Evolutionary conservation across 2,329 filamentous ascomycete genomes (phyloP).

Genomic region (Xylaria sp.): DNA sequence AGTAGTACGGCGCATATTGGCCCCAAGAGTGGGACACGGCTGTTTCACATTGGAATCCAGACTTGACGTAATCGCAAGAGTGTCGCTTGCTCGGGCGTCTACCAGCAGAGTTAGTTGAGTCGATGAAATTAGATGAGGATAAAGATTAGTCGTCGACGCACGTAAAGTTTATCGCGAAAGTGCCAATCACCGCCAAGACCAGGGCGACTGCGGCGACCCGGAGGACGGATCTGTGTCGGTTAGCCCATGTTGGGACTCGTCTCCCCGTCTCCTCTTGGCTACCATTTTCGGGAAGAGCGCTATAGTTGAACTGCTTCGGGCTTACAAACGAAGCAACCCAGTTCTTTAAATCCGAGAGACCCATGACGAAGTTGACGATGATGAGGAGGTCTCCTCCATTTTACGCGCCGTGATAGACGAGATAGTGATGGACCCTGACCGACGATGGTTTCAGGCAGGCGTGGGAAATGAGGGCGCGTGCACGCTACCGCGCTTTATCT

Average conservation of each 20-base stretch:
- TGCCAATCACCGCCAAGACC: constrained; percentile 40
- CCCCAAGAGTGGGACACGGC: constrained; percentile 79
- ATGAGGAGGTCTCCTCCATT: constrained; percentile 20
- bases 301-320: constrained; percentile 40
- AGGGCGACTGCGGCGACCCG: constrained; percentile 39
- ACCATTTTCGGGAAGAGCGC: constrained; percentile 41
- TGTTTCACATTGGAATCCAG: constrained; percentile 72
- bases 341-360: constrained; percentile 42
- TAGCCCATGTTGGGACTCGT: constrained; percentile 37
- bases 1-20: constrained; percentile 88
- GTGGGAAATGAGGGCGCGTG: constrained; percentile 14
- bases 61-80: constrained; percentile 63
- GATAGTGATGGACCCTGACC: constrained; percentile 4
- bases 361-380: constrained; percentile 38
- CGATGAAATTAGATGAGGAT: neutral
- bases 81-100: constrained; percentile 43
- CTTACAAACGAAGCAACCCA: constrained; percentile 36
- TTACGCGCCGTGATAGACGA: constrained; percentile 3
- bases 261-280: constrained; percentile 33
- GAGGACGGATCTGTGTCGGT: constrained; percentile 38
- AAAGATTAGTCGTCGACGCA: constrained; percentile 34
- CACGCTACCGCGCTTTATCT: constrained; percentile 2
- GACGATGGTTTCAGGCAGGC: neutral
- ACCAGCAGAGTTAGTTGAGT: constrained; percentile 1
- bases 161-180: constrained; percentile 42